Evolutionary conservation across 129 eudicot species (phyloP).

Genomic region (Pittosporum tobira): DNA sequence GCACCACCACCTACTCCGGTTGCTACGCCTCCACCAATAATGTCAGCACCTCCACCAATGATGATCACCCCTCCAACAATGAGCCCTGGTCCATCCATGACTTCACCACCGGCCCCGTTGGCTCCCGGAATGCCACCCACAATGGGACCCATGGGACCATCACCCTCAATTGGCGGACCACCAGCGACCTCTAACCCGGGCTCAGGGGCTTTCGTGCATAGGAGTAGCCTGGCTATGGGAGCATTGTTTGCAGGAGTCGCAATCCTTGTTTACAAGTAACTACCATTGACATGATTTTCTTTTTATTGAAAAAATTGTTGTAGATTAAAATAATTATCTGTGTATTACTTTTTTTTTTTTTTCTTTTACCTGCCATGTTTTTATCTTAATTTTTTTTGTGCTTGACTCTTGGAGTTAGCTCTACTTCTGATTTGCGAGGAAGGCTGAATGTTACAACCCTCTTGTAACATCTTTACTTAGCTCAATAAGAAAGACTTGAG

Average conservation of each 20-base stretch:
- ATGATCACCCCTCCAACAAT: background rate
- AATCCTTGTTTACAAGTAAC: constrained; percentile 19
- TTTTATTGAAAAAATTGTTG: constrained; percentile 1
- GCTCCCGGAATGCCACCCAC: constrained; percentile 4
- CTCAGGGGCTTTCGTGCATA: constrained; percentile 14
- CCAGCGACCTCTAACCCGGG: background rate
- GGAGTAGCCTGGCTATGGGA: constrained; percentile 13
- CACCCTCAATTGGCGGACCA: background rate
- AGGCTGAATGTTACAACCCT: constrained; percentile 1
- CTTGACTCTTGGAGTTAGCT: background rate
- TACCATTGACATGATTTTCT: constrained; percentile 14
- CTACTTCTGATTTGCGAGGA: background rate
- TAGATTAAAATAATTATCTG: background rate
- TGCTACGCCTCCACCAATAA: constrained; percentile 2
- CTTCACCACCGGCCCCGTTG: constrained; percentile 5
- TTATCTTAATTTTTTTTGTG: background rate
- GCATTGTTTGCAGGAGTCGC: constrained; percentile 21
- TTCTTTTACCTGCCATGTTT: background rate
- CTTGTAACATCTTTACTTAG: background rate
- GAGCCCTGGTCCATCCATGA: constrained; percentile 5
- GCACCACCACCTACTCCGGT: constrained; percentile 4
- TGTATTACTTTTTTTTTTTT: background rate
- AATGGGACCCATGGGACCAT: constrained; percentile 5
- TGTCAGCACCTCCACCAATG: constrained; percentile 3
- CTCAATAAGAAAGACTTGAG: background rate